Conservation (phyloP, 179 eudicot species). For the Beta corolliflora region DNA sequence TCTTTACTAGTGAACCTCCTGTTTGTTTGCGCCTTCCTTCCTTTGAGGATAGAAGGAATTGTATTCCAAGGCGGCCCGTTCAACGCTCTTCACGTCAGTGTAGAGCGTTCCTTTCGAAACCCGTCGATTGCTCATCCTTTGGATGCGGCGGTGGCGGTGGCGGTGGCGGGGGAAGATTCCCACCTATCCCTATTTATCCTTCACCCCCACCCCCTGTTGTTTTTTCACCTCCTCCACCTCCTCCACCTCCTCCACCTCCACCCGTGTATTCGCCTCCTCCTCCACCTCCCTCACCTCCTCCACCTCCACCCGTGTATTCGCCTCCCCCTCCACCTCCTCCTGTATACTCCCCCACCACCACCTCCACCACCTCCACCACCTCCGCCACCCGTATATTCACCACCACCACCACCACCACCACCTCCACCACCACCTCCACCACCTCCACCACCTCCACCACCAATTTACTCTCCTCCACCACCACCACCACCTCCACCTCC, state of each 20-base stretch:
- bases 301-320: constrained; percentile 31
- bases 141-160: constrained; percentile 38
- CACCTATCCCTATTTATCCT: constrained; percentile 25
- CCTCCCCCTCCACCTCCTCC: constrained; percentile 39
- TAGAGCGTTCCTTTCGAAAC: constrained; percentile 35
- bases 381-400: constrained; percentile 24
- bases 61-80: constrained; percentile 54
- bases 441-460: constrained; percentile 32
- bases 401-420: constrained; percentile 27
- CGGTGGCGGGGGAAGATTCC: neutral
- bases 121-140: constrained; percentile 51
- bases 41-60: constrained; percentile 53
- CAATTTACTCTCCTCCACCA: constrained; percentile 37
- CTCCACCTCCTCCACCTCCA: constrained; percentile 31
- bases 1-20: constrained; percentile 67
- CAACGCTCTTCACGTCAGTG: constrained; percentile 60
- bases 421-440: constrained; percentile 29
- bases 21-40: constrained; percentile 45
- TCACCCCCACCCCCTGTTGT: constrained; percentile 34
- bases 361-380: constrained; percentile 27
- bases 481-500: constrained; percentile 35
- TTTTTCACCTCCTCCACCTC: constrained; percentile 29
- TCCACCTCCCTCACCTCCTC: constrained; percentile 35
- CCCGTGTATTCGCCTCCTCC: constrained; percentile 25
- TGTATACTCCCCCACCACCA: constrained; percentile 24